Evolutionary conservation across 441 rosid genomes (phyloP).

Genomic region (Kokia cookei): DNA sequence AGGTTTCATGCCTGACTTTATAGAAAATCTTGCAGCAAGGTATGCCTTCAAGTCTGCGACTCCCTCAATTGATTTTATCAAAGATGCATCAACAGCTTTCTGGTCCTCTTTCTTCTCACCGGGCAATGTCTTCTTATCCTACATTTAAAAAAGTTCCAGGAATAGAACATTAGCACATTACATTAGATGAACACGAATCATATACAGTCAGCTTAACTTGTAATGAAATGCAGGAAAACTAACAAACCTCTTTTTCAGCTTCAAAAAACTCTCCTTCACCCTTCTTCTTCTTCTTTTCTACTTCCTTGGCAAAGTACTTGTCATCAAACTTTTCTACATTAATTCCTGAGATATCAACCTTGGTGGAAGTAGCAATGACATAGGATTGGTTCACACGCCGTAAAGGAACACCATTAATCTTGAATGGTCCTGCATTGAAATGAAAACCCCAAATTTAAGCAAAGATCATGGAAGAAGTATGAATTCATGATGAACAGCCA

Average conservation of each 20-base stretch:
- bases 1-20: constrained; percentile 56
- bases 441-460: neutral
- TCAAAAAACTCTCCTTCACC: constrained; percentile 81
- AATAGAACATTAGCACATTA: neutral
- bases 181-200: neutral
- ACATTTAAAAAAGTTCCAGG: neutral
- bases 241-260: constrained; percentile 61
- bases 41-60: constrained; percentile 40
- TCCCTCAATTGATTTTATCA: constrained; percentile 37
- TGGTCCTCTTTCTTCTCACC: constrained; percentile 48
- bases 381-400: constrained; percentile 80
- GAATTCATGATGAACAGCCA: neutral
- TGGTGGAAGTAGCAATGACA: constrained; percentile 77
- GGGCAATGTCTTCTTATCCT: constrained; percentile 37
- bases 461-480: neutral
- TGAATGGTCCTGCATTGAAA: constrained; percentile 61
- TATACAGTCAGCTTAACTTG: neutral
- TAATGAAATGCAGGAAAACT: neutral
- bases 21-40: constrained; percentile 54
- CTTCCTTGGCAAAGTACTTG: constrained; percentile 69
- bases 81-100: constrained; percentile 28
- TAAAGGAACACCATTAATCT: constrained; percentile 83
- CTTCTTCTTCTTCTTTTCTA: constrained; percentile 73
- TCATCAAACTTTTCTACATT: constrained; percentile 65
- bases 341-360: constrained; percentile 67